Evolutionary conservation across 768 basidiomycete species (phyloP).

Genomic region (Leccinum uliginosum): DNA sequence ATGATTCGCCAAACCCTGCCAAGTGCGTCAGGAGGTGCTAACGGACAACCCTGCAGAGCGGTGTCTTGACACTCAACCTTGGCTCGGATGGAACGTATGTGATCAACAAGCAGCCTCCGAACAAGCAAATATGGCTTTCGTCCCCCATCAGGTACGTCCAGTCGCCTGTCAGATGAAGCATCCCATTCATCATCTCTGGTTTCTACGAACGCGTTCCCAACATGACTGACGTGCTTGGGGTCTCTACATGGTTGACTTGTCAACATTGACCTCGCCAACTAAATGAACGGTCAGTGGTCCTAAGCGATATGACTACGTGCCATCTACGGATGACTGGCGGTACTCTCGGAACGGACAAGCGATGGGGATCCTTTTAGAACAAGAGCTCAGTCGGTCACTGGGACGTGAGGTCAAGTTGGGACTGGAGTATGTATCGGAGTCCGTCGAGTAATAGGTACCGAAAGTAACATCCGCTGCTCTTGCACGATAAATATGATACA

Average conservation of each 20-base stretch:
- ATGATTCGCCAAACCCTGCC: not conserved
- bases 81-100: conserved; percentile 84
- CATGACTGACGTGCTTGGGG: not conserved
- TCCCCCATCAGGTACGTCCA: conserved; percentile 72
- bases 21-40: not conserved
- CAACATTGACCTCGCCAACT: not conserved
- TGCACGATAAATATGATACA: not conserved
- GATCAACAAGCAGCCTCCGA: conserved; percentile 96
- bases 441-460: conserved; percentile 11
- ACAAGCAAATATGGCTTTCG: conserved; percentile 96
- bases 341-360: conserved; percentile 65
- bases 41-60: conserved; percentile 51
- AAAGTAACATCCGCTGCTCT: not conserved
- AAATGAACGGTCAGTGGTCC: conserved; percentile 60
- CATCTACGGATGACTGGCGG: conserved; percentile 59
- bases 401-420: conserved; percentile 32
- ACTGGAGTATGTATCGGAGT: conserved; percentile 25
- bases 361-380: conserved; percentile 59
- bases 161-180: not conserved
- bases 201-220: not conserved
- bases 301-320: conserved; percentile 82
- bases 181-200: conserved; percentile 1
- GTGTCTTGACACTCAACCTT: conserved; percentile 81
- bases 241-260: not conserved
- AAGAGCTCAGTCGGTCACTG: conserved; percentile 55